These are phyloP conservation scores for Aeminium ludgeri DNA, from an alignment of 495 filamentous ascomycete genomes.

Conservation along the genomic window DNA sequence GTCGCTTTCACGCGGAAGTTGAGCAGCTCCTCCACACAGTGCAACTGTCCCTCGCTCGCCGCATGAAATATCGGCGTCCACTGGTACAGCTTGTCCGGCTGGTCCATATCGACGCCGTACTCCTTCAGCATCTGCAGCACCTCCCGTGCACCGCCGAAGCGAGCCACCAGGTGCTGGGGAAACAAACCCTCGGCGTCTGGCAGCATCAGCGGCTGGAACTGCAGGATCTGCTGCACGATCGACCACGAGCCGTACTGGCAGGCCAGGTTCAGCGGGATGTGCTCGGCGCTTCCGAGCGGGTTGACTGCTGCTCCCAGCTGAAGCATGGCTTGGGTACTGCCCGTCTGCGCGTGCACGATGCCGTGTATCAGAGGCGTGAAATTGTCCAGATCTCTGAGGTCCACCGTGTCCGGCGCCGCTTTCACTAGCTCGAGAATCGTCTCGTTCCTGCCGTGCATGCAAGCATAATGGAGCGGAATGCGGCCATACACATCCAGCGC, in stretches of 20 bases:
- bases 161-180: conserved; percentile 92
- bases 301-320: conserved; percentile 58
- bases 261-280: conserved; percentile 84
- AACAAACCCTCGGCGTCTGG: conserved; percentile 92
- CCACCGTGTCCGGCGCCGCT: conserved; percentile 47
- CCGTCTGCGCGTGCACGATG: conserved; percentile 67
- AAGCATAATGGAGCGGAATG: conserved; percentile 88
- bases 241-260: conserved; percentile 76
- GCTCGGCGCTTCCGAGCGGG: conserved; percentile 66
- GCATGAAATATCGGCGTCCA: conserved; percentile 96
- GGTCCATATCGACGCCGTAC: conserved; percentile 82
- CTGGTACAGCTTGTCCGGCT: conserved; percentile 84
- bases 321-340: conserved; percentile 63
- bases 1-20: conserved; percentile 55
- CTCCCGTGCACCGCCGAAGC: conserved; percentile 65
- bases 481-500: conserved; percentile 83
- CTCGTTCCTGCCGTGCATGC: conserved; percentile 76
- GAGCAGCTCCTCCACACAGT: conserved; percentile 64
- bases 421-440: conserved; percentile 61
- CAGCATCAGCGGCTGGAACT: conserved; percentile 57
- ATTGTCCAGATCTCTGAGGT: conserved; percentile 86
- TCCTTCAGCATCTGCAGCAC: conserved; percentile 63
- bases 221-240: conserved; percentile 69
- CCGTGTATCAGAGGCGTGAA: conserved; percentile 91
- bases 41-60: conserved; percentile 86